These are phyloP conservation scores for Hydnum rufescens DNA, from an alignment of 768 basidiomycete species.

Conservation along the genomic window DNA sequence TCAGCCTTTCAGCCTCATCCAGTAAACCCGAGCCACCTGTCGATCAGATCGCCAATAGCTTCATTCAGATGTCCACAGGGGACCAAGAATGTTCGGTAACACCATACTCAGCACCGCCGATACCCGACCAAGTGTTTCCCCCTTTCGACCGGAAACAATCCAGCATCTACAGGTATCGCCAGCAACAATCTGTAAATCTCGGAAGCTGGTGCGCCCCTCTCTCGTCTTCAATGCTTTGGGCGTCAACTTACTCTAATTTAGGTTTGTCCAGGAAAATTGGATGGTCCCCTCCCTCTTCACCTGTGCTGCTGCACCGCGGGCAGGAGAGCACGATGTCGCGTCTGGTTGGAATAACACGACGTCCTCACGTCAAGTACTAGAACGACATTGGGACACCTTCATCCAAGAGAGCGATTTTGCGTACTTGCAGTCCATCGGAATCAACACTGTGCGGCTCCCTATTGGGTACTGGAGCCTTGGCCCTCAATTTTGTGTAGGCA, in stretches of 20 bases:
- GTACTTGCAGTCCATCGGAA: conserved; percentile 35
- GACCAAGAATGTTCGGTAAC: background rate
- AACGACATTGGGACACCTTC: conserved; percentile 59
- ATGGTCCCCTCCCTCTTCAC: conserved; percentile 48
- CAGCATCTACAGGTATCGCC: conserved; percentile 36
- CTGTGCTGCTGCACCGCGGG: conserved; percentile 31
- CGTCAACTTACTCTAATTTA: conserved; percentile 13
- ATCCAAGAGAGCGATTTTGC: conserved; percentile 50
- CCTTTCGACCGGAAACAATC: conserved; percentile 32
- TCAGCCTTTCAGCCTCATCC: background rate
- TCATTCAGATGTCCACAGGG: background rate
- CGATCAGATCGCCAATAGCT: background rate
- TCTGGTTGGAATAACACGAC: conserved; percentile 32
- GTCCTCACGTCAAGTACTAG: conserved; percentile 27
- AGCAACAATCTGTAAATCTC: conserved; percentile 44
- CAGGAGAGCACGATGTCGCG: conserved; percentile 47
- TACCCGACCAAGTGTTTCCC: conserved; percentile 23
- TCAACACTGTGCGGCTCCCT: conserved; percentile 57
- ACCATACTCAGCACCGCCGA: background rate
- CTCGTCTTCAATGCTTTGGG: conserved; percentile 1
- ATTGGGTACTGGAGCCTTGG: conserved; percentile 79
- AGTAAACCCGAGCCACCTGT: background rate
- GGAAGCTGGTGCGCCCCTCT: conserved; percentile 31
- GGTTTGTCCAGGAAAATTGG: conserved; percentile 60
- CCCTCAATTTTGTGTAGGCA: conserved; percentile 23